Evolutionary conservation across 1,284 basidiomycete species (phyloP), one percentile per base, ranked within the genome.

Genomic region (Naganishia sp.): DNA sequence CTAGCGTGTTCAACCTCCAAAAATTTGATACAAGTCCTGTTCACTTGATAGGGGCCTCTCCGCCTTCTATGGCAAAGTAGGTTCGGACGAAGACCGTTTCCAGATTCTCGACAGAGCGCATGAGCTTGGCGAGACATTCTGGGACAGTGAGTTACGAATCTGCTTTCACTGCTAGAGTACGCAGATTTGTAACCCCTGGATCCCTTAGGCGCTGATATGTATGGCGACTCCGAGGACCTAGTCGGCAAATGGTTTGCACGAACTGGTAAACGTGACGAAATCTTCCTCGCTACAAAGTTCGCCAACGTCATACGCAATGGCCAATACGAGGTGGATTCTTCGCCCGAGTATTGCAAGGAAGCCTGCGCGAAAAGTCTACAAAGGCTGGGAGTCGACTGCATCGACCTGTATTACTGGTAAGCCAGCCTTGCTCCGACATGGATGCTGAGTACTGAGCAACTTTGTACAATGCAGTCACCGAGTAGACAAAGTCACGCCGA

Each of bases 281-380:
- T 83, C 56, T 83, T 83, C 75, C 74, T 84, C 0, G 81, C 82
- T 0, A 83, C 82, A 36, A 87, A 87, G 73, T 85, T 85, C 68
- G 84, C 67, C 50, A 61, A 61, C 28, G 48, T 61, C 21, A 39
- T 33, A 3, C 57, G 57, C 9, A 48, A 61, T 23, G 55, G 48
- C 9, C 28, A 52, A 3, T 44, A 42, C 31, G 10, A 42, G 7
- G 56, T 56, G 16, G 57, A 65, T 42, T 65, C 57, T 6, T 60
- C 64, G 11, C 63, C 63, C 55, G 72, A 72, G 68, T 73, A 77
- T 71, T 78, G 79, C 49, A 76, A 75, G 28, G 60, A 77, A 63
- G 77, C 79, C 2, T 68, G 78, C 45, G 77, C 80, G 43, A 73
- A 72, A 64, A 82, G 82, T 16, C 71, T 83, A 31, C 71, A 77